Evolutionary conservation across 306 rosid genomes (phyloP).

Genomic region (Sphenostylis stenocarpa): DNA sequence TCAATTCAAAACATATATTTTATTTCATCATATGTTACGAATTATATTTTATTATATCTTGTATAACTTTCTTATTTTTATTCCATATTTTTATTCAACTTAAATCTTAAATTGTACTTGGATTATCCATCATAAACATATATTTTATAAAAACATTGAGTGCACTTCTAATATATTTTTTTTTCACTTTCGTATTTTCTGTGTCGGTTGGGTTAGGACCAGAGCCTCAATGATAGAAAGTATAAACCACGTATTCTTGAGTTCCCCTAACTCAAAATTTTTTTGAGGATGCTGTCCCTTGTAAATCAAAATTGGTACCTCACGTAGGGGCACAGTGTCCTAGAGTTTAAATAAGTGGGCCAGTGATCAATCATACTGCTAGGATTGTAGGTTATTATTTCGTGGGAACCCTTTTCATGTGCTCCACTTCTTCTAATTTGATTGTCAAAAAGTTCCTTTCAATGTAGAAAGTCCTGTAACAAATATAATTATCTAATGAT

Average conservation of each 20-base stretch:
- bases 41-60: too few species aligned
- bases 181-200: too few species aligned
- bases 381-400: neutral
- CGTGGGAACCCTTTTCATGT: neutral
- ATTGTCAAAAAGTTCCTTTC: neutral
- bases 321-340: neutral
- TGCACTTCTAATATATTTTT: too few species aligned
- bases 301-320: neutral
- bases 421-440: neutral
- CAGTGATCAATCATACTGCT: neutral
- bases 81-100: too few species aligned
- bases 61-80: too few species aligned
- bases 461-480: neutral
- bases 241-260: neutral
- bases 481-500: neutral
- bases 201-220: too few species aligned
- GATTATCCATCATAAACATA: too few species aligned
- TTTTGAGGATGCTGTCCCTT: neutral
- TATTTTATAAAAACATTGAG: too few species aligned
- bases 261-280: neutral
- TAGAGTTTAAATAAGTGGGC: neutral
- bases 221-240: neutral
- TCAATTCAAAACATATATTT: too few species aligned
- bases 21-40: too few species aligned
- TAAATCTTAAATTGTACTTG: too few species aligned